Percentiles rank a stretch among this genome's conserved stretches.
phyloP scores from a whole-genome alignment of 2,329 filamentous ascomycete genomes.

The Leptographium wingfieldii region DNA sequence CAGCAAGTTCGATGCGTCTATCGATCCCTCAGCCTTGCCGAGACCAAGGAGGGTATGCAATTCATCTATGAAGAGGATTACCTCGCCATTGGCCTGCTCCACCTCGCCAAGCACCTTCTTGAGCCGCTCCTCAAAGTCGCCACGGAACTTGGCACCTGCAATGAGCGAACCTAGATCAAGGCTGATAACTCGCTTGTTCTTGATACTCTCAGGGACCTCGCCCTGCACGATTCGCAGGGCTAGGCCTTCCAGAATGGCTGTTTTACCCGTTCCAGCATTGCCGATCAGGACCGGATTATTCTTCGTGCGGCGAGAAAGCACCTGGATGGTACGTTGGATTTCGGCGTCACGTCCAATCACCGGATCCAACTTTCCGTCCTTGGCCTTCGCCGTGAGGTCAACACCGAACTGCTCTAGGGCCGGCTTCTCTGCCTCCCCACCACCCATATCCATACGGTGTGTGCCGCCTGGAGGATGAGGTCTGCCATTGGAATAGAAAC shows the following conservation, averaged over 20 bases:
- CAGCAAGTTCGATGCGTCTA: constrained; percentile 87
- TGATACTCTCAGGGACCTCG: constrained; percentile 91
- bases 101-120: constrained; percentile 89
- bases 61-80: constrained; percentile 94
- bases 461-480: constrained; percentile 86
- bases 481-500: constrained; percentile 55
- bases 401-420: constrained; percentile 85
- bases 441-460: constrained; percentile 83
- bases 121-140: constrained; percentile 89
- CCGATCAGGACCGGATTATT: constrained; percentile 96
- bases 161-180: constrained; percentile 87
- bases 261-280: constrained; percentile 84
- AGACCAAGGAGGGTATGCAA: constrained; percentile 82
- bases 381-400: constrained; percentile 76
- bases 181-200: constrained; percentile 80
- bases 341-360: constrained; percentile 88
- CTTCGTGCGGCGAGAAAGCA: constrained; percentile 84
- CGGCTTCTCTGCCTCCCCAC: constrained; percentile 60
- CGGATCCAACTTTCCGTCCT: constrained; percentile 82
- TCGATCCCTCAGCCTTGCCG: constrained; percentile 90
- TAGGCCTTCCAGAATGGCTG: constrained; percentile 80
- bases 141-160: constrained; percentile 87
- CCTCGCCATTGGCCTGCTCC: constrained; percentile 72
- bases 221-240: constrained; percentile 82
- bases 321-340: constrained; percentile 88